Base-by-base conservation (phyloP, 2,329 filamentous ascomycete species). In the Cytospora paraplurivora region DNA sequence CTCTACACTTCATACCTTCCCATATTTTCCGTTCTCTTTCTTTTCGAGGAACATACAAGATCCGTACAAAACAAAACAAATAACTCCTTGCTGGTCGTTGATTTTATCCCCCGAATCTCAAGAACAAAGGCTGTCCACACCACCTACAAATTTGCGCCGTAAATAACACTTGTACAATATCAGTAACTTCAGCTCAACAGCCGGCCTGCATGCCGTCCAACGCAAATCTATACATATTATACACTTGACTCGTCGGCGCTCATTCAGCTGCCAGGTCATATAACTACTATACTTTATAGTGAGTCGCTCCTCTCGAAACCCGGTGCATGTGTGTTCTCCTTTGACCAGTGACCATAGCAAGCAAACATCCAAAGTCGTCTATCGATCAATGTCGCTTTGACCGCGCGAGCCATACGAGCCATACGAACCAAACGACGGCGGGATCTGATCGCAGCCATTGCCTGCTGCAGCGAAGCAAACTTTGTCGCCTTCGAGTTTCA, bases 41-140 rank as follows among this genome's bases (percentile, higher is more conserved):
- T 64, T 60, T 62, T 60, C 64, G 61, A 64, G 68, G 68, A 69
- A 68, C 66, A 69, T 71, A 61, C 51, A 50, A 44, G 38, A 7
- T 21, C 7, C 51, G 62, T 66, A 68, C 63, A 53, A 58, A 57
- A n/a, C n/a, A 17, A 52, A 49, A 57, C n/a, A 15, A 52, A 33
- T 57, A 49, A 50, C 44, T 35, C 27, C 41, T 55, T 61, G 32
- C 50, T 61, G 58, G 51, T 49, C 32, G 51, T 54, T 49, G 32
- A 38, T 55, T 41, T 50, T 1, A 8, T 35, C 33, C 37, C n/a
- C 34, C 52, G 7, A 12, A 8, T 37, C 10, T 55, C 6, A 6
- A 10, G 37, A 47, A 32, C n/a, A 37, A 61, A 50, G 17, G 50
- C 27, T 50, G 37, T 50, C 37, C 51, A 61, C 51, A 54, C 59